These are phyloP conservation scores for Balamuthia mandrillaris DNA, from an alignment of 208 protist species.

Conservation along the genomic window DNA sequence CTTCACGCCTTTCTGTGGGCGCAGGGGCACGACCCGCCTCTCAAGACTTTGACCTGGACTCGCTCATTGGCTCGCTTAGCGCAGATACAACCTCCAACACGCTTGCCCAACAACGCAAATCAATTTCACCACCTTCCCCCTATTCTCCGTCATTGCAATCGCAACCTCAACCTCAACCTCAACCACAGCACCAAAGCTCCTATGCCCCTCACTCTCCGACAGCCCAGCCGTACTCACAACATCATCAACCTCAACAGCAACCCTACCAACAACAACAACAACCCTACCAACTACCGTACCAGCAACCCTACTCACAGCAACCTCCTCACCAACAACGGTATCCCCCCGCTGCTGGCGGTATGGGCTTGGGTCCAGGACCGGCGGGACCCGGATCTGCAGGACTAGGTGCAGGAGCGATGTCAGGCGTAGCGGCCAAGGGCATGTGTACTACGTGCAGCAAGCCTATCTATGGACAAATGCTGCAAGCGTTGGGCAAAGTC, in stretches of 20 bases:
- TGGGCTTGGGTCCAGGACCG: neutral
- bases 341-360: neutral
- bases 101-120: too few species aligned
- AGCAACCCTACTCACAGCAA: neutral
- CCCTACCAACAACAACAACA: too few species aligned
- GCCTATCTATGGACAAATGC: slow-evolving; percentile 11
- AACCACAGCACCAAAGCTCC: too few species aligned
- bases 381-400: neutral
- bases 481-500: neutral
- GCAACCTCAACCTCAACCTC: too few species aligned
- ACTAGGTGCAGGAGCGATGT: neutral
- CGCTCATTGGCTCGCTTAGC: neutral
- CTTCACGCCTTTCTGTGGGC: neutral
- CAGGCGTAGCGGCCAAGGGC: neutral
- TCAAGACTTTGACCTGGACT: slow-evolving; percentile 4
- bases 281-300: too few species aligned
- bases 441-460: neutral
- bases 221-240: too few species aligned
- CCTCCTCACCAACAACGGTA: neutral
- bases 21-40: neutral
- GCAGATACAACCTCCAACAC: too few species aligned
- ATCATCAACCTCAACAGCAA: too few species aligned
- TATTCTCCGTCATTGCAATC: too few species aligned
- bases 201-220: too few species aligned
- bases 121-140: too few species aligned